Conservation (phyloP, 176 grass and related monocot species). For the Stipa capillata region DNA sequence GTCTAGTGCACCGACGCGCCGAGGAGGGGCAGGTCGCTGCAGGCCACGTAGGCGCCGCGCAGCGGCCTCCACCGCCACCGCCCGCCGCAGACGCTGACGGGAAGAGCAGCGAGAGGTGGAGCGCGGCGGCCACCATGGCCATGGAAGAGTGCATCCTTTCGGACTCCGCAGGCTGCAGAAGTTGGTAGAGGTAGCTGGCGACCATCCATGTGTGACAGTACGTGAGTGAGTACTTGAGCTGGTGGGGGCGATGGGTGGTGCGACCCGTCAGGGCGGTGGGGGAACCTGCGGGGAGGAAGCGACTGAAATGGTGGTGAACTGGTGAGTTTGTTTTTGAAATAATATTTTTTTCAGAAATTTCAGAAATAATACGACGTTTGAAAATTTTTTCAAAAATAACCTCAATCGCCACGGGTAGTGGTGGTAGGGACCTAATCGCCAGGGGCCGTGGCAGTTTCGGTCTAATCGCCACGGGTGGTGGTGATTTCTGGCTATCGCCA, state of each 20-base stretch:
- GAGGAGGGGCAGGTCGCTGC: conserved; percentile 51
- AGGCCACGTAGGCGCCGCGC: conserved; percentile 37
- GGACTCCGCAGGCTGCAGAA: neutral
- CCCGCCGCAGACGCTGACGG: neutral
- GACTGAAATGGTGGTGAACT: neutral
- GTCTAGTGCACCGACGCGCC: conserved; percentile 59
- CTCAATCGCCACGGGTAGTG: too few species aligned
- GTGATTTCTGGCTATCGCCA: too few species aligned
- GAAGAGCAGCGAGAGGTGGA: conserved; percentile 14
- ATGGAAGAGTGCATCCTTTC: neutral
- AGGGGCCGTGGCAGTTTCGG: too few species aligned
- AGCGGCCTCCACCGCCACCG: neutral
- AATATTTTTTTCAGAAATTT: too few species aligned
- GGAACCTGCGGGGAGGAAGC: too few species aligned
- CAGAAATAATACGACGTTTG: too few species aligned
- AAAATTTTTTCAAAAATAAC: too few species aligned
- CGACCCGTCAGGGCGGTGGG: too few species aligned
- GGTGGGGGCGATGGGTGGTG: neutral
- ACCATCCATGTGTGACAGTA: neutral
- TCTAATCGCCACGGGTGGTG: too few species aligned
- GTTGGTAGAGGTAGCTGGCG: neutral
- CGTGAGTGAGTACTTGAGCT: neutral
- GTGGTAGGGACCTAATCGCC: too few species aligned
- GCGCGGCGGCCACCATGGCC: neutral
- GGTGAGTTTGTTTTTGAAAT: too few species aligned